These are phyloP conservation scores for Pulveroboletus sp. DNA, from an alignment of 768 basidiomycete species.

Conservation along the genomic window DNA sequence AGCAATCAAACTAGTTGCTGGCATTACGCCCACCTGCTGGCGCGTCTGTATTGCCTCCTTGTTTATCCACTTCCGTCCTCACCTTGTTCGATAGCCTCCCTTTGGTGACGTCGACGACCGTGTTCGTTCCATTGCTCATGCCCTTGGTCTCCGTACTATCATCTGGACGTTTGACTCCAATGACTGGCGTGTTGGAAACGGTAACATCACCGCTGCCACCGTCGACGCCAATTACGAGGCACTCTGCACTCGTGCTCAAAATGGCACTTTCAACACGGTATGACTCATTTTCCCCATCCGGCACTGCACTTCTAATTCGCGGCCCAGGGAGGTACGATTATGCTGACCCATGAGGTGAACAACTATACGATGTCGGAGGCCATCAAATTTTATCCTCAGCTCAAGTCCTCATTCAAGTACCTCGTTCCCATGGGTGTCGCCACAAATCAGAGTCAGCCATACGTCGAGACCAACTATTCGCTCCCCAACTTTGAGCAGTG, in stretches of 20 bases:
- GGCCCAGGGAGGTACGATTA: conserved; percentile 43
- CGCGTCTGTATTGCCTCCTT: conserved; percentile 34
- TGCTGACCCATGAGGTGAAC: conserved; percentile 56
- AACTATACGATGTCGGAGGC: conserved; percentile 61
- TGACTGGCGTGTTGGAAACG: conserved; percentile 65
- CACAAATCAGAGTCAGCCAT: conserved; percentile 47
- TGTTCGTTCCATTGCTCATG: conserved; percentile 63
- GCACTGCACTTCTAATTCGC: not conserved
- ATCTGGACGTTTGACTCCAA: conserved; percentile 69
- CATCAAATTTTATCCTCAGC: conserved; percentile 43
- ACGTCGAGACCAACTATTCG: conserved; percentile 43
- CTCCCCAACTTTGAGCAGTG: conserved; percentile 45
- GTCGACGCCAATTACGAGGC: conserved; percentile 51
- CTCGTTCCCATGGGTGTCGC: conserved; percentile 53
- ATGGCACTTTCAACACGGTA: conserved; percentile 39
- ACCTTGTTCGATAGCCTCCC: conserved; percentile 42
- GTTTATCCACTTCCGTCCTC: not conserved
- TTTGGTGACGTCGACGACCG: conserved; percentile 73
- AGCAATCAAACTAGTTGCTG: conserved; percentile 49
- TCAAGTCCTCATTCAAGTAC: conserved; percentile 43
- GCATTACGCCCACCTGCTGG: conserved; percentile 59
- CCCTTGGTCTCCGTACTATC: conserved; percentile 64
- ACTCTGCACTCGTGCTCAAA: conserved; percentile 44
- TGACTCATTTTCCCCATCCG: not conserved
- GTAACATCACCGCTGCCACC: conserved; percentile 38